Base-by-base conservation (phyloP, 495 filamentous ascomycete species). In the Penicillium turbatum region DNA sequence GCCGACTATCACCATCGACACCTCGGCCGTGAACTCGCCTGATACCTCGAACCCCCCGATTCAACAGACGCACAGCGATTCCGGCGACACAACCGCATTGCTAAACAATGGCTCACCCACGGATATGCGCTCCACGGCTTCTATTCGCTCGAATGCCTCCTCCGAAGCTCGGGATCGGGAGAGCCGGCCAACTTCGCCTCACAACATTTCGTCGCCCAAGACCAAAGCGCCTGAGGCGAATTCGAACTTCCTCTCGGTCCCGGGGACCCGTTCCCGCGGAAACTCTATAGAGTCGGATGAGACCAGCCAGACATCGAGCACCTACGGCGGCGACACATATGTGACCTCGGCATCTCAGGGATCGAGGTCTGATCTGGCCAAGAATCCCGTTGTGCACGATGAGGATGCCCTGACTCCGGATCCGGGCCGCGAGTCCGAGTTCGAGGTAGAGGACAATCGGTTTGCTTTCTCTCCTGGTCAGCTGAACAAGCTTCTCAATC, bases 391-490 rank as follows among this genome's bases (percentile, higher is more conserved):
- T 53, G 63, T 70, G 48, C 76, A 70, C 46, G 81, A 83, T 51
- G 76, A 83, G 53, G 82, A 87, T 46, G 82, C 86, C 0, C 69
- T 89, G 0, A 74, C 72, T 32, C 85, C 88, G 1, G 86, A 91
- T 68, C 83, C 82, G 6, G 83, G 85, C 9, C 86, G 80, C 1
- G 86, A 91, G 60, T 69, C 63, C 1, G 87, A 90, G 57, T 95
- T 92, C 58, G 54, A 82, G 30, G 85, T 90, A 11, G 76, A 82
- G 21, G 77, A 92, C 51, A 95, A 95, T 66, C 82, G 76, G 35
- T 95, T 95, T 53, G 90, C 87, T 1, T 93, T 90, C 55, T 83
- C 86, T 1, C 89, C 87, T 0, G 90, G 90, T 0, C 89, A 92
- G 43, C 62, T 95, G 59, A 82, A 79, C 47, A 95, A 92, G 64